Evolutionary conservation across 352 stramenopile species (phyloP).

Genomic region (Lagenidium sp.): DNA sequence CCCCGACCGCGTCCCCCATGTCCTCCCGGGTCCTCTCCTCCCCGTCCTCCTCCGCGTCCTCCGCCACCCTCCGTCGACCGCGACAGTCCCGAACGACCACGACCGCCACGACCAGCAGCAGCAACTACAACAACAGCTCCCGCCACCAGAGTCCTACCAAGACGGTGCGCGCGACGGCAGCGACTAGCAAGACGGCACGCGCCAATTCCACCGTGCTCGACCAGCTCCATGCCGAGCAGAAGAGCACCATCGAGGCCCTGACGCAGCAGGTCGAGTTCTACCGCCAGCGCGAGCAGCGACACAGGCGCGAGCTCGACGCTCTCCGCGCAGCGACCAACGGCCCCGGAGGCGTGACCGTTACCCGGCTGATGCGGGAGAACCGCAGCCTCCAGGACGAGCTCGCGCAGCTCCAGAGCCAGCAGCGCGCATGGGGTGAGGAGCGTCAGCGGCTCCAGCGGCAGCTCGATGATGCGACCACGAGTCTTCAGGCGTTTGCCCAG

Average conservation of each 20-base stretch:
- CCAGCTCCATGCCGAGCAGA: slow-evolving; percentile 71
- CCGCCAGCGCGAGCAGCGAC: slow-evolving; percentile 58
- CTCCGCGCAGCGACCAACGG: slow-evolving; percentile 19
- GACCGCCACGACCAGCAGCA: no score
- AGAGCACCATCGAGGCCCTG: slow-evolving; percentile 74
- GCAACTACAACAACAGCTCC: no score
- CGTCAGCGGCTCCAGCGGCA: slow-evolving; percentile 28
- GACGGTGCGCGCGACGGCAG: no score
- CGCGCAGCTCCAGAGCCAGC: slow-evolving; percentile 29
- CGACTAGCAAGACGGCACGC: slow-evolving; percentile 3
- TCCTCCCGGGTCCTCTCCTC: neutral
- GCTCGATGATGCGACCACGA: no score
- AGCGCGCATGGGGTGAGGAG: slow-evolving; percentile 32
- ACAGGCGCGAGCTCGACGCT: slow-evolving; percentile 52
- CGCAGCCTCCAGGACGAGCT: slow-evolving; percentile 49
- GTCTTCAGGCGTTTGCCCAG: no score
- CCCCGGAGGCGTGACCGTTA: slow-evolving; percentile 14
- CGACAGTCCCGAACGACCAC: no score
- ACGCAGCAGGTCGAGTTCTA: slow-evolving; percentile 75
- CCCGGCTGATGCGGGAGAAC: slow-evolving; percentile 43
- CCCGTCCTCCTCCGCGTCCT: no score
- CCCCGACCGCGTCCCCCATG: neutral
- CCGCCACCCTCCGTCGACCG: no score
- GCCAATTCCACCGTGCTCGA: slow-evolving; percentile 44
- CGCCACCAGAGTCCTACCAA: no score